Conservation (phyloP, 23 red algal species). For the Pyropia haitanensis region DNA sequence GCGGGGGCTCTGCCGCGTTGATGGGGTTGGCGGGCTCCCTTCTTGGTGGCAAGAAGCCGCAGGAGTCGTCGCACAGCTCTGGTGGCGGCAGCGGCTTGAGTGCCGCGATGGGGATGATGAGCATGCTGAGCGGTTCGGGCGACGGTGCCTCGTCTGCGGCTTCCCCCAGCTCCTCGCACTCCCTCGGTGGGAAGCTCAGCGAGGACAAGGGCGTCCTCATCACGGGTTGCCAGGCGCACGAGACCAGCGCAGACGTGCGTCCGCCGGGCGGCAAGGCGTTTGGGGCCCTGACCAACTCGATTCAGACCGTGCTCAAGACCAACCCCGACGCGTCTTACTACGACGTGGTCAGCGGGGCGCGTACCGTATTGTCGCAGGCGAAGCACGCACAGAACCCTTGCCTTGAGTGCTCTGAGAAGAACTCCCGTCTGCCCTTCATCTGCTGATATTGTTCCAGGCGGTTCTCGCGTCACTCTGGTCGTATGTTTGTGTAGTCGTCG, state of each 20-base stretch:
- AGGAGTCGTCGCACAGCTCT: no score
- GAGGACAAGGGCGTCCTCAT: conserved; percentile 64
- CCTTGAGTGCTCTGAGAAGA: conserved; percentile 44
- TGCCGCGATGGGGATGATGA: no score
- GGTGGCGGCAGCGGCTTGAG: no score
- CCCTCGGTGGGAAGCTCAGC: not conserved
- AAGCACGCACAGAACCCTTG: conserved; percentile 67
- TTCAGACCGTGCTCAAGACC: conserved; percentile 24
- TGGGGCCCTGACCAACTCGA: conserved; percentile 58
- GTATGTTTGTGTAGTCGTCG: no score
- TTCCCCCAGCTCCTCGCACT: no score
- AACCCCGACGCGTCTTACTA: conserved; percentile 59
- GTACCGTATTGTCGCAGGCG: conserved; percentile 15
- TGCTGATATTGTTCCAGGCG: conserved; percentile 33
- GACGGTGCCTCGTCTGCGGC: no score
- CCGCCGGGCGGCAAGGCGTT: conserved; percentile 48
- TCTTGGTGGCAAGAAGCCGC: conserved; percentile 13
- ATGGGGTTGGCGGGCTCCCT: conserved; percentile 22
- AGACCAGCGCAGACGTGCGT: conserved; percentile 77
- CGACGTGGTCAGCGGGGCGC: conserved; percentile 44
- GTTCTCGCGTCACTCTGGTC: no score
- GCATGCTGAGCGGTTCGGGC: no score
- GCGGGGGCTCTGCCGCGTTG: conserved; percentile 15
- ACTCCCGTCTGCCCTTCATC: conserved; percentile 39
- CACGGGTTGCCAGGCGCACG: conserved; percentile 64